These are phyloP conservation scores for Flammula alnicola DNA, from an alignment of 1,284 basidiomycete genomes.

Conservation along the genomic window DNA sequence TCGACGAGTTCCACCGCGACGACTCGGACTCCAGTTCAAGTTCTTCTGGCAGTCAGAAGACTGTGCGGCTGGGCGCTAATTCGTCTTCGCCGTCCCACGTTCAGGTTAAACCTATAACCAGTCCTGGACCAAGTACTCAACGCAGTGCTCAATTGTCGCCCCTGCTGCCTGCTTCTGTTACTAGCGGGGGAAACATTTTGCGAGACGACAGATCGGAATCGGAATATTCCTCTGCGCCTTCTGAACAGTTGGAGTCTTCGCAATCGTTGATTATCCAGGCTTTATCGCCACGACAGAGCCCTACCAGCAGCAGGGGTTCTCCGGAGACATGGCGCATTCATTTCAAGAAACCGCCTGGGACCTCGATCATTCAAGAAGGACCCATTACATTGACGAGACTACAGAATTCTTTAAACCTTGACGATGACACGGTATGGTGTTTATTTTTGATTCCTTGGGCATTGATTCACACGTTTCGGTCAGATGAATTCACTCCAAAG, in stretches of 20 bases:
- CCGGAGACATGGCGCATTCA: slow-evolving; percentile 28
- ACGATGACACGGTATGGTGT: slow-evolving; percentile 25
- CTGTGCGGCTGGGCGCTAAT: slow-evolving; percentile 22
- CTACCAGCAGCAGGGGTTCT: slow-evolving; percentile 11
- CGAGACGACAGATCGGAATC: not conserved
- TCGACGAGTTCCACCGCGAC: slow-evolving; percentile 13
- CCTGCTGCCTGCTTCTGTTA: not conserved
- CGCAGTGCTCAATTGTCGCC: not conserved
- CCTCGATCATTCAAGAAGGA: slow-evolving; percentile 28
- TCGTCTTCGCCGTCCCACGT: not conserved
- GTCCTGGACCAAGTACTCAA: not conserved
- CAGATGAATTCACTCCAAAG: slow-evolving; percentile 21
- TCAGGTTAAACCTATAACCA: not conserved
- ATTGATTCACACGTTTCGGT: slow-evolving; percentile 1
- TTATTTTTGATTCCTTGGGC: not conserved
- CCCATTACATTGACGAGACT: slow-evolving; percentile 28
- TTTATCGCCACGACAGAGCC: slow-evolving; percentile 5
- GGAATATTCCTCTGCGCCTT: not conserved
- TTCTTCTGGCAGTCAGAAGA: slow-evolving; percentile 24
- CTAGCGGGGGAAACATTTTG: not conserved
- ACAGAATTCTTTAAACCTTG: slow-evolving; percentile 20
- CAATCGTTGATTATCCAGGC: slow-evolving; percentile 2
- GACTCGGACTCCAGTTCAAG: slow-evolving; percentile 18
- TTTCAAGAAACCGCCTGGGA: slow-evolving; percentile 33
- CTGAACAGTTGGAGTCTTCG: slow-evolving; percentile 3